phyloP scores from a whole-genome alignment of 176 grass and related monocot species.

The Carex littledalei region DNA sequence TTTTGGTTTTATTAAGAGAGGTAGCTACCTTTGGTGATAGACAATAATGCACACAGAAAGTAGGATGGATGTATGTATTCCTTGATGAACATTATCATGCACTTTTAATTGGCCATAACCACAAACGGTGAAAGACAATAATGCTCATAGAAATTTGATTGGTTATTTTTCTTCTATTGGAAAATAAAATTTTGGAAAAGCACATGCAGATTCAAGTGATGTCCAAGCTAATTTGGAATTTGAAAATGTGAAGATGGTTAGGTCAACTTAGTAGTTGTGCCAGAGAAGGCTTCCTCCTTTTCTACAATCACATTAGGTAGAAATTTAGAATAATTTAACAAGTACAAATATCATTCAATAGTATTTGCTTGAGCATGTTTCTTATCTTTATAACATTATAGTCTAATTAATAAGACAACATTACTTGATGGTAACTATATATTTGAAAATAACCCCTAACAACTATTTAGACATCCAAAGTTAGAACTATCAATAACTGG shows the following conservation, averaged over 20 bases:
- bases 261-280: not conserved
- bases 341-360: not conserved
- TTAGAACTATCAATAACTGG: too few relatives aligned
- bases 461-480: too few relatives aligned
- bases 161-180: not conserved
- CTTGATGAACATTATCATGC: not conserved
- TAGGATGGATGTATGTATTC: not conserved
- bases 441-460: too few relatives aligned
- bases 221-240: not conserved
- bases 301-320: not conserved
- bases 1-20: not conserved
- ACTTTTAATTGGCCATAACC: not conserved
- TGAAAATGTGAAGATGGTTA: conserved; percentile 6
- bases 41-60: conserved; percentile 9
- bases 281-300: not conserved
- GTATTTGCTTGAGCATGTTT: too few relatives aligned
- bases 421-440: too few relatives aligned
- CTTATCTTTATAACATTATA: too few relatives aligned
- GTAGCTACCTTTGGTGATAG: not conserved
- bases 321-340: not conserved
- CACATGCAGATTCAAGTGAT: conserved; percentile 4
- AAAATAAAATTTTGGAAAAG: not conserved
- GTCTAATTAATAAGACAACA: too few relatives aligned
- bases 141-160: not conserved
- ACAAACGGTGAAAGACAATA: conserved; percentile 1